Evolutionary conservation across 345 rosid species (phyloP).

Genomic region (Salix arbutifolia): DNA sequence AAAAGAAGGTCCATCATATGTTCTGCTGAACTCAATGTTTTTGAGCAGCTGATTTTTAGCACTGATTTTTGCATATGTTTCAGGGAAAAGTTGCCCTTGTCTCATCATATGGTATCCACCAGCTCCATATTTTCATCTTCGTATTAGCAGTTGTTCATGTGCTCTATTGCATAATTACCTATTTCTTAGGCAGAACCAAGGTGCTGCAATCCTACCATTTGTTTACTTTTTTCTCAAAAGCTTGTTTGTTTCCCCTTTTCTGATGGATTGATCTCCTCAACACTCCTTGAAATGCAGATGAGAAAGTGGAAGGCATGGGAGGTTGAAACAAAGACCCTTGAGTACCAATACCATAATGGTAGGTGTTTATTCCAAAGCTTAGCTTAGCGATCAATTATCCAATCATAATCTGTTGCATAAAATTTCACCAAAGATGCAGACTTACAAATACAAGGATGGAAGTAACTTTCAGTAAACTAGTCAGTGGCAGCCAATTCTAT

Average conservation of each 20-base stretch:
- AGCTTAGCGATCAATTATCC: not conserved
- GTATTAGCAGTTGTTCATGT: constrained; percentile 62
- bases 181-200: constrained; percentile 65
- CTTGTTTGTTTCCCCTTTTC: not conserved
- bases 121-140: constrained; percentile 89
- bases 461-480: not conserved
- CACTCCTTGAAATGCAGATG: constrained; percentile 50
- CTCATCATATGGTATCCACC: constrained; percentile 76
- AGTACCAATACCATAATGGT: constrained; percentile 80
- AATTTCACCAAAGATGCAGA: not conserved
- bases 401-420: not conserved
- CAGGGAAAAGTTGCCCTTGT: constrained; percentile 85
- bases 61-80: not conserved
- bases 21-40: not conserved
- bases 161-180: constrained; percentile 57
- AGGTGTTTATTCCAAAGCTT: constrained; percentile 2
- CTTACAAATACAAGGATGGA: not conserved
- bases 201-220: constrained; percentile 20
- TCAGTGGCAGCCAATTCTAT: not conserved
- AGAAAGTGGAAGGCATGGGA: constrained; percentile 91
- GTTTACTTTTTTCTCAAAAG: not conserved
- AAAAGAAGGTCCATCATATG: not conserved
- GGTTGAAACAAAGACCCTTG: constrained; percentile 68
- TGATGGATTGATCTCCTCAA: not conserved
- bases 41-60: not conserved